These are phyloP conservation scores for Mycena rebaudengoi DNA, from an alignment of 768 basidiomycete species.

Conservation along the genomic window DNA sequence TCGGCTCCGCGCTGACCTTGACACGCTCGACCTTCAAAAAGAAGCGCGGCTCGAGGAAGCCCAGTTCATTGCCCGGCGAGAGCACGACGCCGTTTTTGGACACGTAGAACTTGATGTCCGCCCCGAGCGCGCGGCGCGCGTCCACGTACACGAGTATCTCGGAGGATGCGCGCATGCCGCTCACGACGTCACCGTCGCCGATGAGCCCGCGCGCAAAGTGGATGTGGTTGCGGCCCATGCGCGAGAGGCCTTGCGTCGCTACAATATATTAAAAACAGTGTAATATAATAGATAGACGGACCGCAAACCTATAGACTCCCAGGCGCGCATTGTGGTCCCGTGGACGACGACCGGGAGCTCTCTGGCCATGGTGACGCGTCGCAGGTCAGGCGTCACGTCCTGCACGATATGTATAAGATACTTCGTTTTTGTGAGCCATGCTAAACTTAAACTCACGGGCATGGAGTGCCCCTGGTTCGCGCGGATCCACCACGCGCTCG, in stretches of 20 bases:
- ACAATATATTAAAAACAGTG: background rate
- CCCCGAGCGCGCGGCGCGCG: conserved; percentile 57
- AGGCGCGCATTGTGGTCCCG: conserved; percentile 64
- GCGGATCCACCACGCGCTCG: conserved; percentile 65
- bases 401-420: conserved; percentile 3
- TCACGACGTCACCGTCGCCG: conserved; percentile 60
- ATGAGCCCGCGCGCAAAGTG: conserved; percentile 72
- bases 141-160: conserved; percentile 74
- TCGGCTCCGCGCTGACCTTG: background rate
- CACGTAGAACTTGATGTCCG: conserved; percentile 63
- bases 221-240: conserved; percentile 77
- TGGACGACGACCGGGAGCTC: conserved; percentile 66
- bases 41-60: conserved; percentile 58
- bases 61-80: conserved; percentile 66
- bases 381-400: conserved; percentile 55
- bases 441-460: conserved; percentile 44
- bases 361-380: conserved; percentile 54
- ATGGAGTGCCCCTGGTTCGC: conserved; percentile 78
- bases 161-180: conserved; percentile 65
- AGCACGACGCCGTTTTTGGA: conserved; percentile 77
- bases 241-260: conserved; percentile 66
- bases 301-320: conserved; percentile 61
- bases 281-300: background rate
- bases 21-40: conserved; percentile 62
- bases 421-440: background rate